Conservation (phyloP, 2,329 filamentous ascomycete species). For the Golovinomyces cichoracearum region DNA sequence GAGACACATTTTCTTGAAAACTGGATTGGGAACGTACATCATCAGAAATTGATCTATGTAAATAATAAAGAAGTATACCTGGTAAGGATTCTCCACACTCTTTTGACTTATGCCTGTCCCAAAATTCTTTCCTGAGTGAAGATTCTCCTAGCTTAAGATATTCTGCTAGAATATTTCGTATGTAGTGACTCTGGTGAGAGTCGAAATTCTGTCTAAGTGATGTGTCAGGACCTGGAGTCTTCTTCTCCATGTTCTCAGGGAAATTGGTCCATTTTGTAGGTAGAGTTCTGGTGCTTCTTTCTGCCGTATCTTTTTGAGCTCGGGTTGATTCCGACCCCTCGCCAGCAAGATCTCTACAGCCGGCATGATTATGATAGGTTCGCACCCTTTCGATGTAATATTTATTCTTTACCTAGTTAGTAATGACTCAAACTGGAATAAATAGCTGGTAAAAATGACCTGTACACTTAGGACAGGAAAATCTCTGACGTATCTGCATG, state of each 20-base stretch:
- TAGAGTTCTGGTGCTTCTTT: background rate
- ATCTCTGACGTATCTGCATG: background rate
- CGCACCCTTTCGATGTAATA: background rate
- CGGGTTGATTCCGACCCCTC: no score
- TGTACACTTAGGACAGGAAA: background rate
- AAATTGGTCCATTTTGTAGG: background rate
- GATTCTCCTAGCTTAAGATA: background rate
- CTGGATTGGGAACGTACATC: background rate
- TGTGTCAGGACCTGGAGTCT: background rate
- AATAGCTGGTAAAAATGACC: background rate
- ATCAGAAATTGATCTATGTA: background rate
- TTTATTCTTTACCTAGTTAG: background rate
- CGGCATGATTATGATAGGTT: background rate
- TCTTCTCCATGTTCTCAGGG: no score
- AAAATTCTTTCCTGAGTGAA: background rate
- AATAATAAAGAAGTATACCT: background rate
- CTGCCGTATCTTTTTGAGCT: no score
- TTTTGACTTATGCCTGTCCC: background rate
- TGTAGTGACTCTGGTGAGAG: background rate
- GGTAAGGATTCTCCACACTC: background rate
- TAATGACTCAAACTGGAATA: background rate
- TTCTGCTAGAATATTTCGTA: background rate
- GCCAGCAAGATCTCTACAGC: background rate
- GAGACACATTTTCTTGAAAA: background rate
- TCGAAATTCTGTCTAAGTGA: background rate